phyloP scores from a whole-genome alignment of 768 basidiomycete species.

The Vishniacozyma victoriae region DNA sequence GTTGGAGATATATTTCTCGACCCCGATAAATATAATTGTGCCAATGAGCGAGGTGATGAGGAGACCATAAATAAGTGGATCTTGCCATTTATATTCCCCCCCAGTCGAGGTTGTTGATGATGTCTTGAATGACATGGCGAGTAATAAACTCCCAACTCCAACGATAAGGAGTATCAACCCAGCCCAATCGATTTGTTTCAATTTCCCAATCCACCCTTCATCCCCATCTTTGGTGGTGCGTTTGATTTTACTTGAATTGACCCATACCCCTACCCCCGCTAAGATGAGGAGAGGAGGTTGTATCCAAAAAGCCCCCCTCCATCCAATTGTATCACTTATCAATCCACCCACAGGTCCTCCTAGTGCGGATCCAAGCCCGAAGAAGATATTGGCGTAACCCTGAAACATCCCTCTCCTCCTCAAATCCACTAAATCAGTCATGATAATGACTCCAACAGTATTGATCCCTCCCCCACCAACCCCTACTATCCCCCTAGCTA shows the following conservation, averaged over 20 bases:
- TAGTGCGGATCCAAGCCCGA: constrained; percentile 59
- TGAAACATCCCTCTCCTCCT: constrained; percentile 83
- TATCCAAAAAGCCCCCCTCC: constrained; percentile 53
- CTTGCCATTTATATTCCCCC: constrained; percentile 61
- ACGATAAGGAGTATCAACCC: constrained; percentile 39
- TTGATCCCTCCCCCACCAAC: constrained; percentile 35
- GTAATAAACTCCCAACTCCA: constrained; percentile 33
- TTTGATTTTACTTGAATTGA: constrained; percentile 8
- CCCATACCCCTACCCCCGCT: constrained; percentile 3
- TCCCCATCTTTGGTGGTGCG: background rate
- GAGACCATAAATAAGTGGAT: constrained; percentile 64
- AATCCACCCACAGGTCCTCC: constrained; percentile 48
- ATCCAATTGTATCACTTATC: constrained; percentile 75
- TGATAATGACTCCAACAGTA: constrained; percentile 53
- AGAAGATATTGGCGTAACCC: constrained; percentile 49
- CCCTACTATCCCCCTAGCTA: constrained; percentile 26
- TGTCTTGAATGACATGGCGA: constrained; percentile 44
- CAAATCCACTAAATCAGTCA: constrained; percentile 85
- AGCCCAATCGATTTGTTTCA: constrained; percentile 38
- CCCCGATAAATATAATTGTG: constrained; percentile 60
- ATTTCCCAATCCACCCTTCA: constrained; percentile 8
- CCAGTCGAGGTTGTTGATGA: constrained; percentile 53
- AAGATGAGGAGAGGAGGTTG: constrained; percentile 23
- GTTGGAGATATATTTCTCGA: constrained; percentile 69
- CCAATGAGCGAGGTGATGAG: constrained; percentile 58